Percentiles rank a stretch among this genome's conserved stretches.
phyloP scores from a whole-genome alignment of 73 alveolate species.

The Breviolum minutum region DNA sequence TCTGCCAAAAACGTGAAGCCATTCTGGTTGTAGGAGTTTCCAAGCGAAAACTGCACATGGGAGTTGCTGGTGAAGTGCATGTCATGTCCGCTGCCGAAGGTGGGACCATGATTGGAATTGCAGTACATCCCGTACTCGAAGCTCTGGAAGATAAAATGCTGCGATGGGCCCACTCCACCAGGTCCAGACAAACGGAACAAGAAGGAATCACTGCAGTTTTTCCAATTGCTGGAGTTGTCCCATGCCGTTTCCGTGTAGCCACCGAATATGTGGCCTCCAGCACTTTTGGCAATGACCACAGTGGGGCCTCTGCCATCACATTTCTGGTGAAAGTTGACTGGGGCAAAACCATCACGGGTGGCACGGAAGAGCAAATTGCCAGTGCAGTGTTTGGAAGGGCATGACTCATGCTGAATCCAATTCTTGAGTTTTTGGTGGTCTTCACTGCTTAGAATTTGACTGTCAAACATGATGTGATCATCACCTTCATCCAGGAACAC shows the following conservation, averaged over 20 bases:
- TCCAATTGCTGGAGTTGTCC: background rate
- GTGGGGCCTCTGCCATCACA: background rate
- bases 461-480: background rate
- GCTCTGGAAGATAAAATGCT: background rate
- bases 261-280: background rate
- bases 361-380: no score
- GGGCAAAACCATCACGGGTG: background rate
- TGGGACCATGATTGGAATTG: background rate
- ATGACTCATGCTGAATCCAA: background rate
- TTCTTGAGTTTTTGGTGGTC: background rate
- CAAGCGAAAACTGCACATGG: background rate
- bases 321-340: background rate
- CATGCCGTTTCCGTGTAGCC: background rate
- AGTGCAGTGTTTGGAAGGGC: no score
- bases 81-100: background rate
- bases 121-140: background rate
- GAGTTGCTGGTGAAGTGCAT: background rate
- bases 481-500: no score
- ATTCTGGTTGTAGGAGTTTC: background rate
- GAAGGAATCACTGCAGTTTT: background rate
- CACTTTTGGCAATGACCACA: background rate
- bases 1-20: slow-evolving; percentile 31
- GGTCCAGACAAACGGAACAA: slow-evolving; percentile 31
- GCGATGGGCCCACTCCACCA: background rate
- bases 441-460: background rate